Conservation (phyloP, 768 basidiomycete species). For the Galerina marginata region DNA sequence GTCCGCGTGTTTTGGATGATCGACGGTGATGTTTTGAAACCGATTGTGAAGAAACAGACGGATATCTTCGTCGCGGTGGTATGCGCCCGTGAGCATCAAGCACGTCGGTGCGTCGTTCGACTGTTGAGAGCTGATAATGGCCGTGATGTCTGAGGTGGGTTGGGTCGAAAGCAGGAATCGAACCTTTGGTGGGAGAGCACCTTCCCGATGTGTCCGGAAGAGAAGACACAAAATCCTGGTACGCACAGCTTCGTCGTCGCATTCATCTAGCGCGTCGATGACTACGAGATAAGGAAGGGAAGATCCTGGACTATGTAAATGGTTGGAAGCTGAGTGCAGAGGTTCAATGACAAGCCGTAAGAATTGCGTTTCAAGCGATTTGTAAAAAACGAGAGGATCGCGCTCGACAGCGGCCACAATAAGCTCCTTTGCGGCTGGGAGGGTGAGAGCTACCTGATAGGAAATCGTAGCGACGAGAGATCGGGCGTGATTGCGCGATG, state of each 20-base stretch:
- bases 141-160: not conserved
- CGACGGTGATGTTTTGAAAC: no score
- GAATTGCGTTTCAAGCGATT: not conserved
- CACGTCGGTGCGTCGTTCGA: no score
- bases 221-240: not conserved
- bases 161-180: conserved; percentile 15
- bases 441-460: not conserved
- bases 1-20: no score
- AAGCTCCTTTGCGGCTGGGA: not conserved
- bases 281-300: not conserved
- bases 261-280: conserved; percentile 7
- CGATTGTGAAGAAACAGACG: no score
- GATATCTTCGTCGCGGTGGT: no score
- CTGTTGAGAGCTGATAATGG: not conserved
- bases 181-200: not conserved
- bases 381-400: not conserved
- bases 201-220: not conserved
- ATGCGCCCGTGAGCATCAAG: no score
- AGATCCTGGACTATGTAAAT: not conserved
- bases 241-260: not conserved
- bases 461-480: not conserved
- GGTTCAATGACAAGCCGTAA: not conserved
- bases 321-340: not conserved
- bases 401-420: not conserved
- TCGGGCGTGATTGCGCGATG: not conserved